Conservation (phyloP, 257 asterid genomes). For the Cordia subcordata region DNA sequence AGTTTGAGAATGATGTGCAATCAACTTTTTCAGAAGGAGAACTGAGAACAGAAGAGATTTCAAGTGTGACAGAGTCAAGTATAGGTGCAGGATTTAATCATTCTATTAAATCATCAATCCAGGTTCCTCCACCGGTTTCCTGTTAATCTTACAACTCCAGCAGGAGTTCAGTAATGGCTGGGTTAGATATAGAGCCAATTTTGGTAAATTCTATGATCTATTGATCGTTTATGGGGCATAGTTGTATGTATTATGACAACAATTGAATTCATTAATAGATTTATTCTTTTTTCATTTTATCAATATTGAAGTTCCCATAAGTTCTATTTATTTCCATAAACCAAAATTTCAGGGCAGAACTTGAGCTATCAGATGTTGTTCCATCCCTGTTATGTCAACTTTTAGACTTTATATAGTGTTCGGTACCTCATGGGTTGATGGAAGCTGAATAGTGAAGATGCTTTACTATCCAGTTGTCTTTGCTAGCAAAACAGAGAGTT, state of each 20-base stretch:
- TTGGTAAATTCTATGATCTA: constrained; percentile 18
- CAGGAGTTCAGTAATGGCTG: constrained; percentile 40
- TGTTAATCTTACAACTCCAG: constrained; percentile 48
- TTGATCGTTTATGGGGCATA: constrained; percentile 24
- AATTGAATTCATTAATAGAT: constrained; percentile 20
- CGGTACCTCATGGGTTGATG: too few relatives aligned
- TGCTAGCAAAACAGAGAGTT: too few relatives aligned
- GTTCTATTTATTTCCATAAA: too few relatives aligned
- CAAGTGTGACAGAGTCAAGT: constrained; percentile 18
- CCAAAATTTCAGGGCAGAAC: too few relatives aligned
- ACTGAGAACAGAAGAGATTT: constrained; percentile 25
- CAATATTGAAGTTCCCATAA: neutral
- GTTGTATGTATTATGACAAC: constrained; percentile 13
- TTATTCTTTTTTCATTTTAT: constrained; percentile 16
- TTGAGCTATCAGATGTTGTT: too few relatives aligned
- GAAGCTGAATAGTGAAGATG: too few relatives aligned
- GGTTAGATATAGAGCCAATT: constrained; percentile 27
- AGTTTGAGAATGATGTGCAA: constrained; percentile 20
- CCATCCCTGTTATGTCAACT: too few relatives aligned
- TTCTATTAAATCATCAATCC: constrained; percentile 22
- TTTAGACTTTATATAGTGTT: too few relatives aligned
- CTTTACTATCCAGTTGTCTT: too few relatives aligned
- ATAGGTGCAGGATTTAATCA: constrained; percentile 31
- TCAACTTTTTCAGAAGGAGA: constrained; percentile 31
- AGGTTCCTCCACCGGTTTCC: constrained; percentile 30